Base-by-base conservation (phyloP, 176 grass and related monocot genomes). In the Oryza punctata region DNA sequence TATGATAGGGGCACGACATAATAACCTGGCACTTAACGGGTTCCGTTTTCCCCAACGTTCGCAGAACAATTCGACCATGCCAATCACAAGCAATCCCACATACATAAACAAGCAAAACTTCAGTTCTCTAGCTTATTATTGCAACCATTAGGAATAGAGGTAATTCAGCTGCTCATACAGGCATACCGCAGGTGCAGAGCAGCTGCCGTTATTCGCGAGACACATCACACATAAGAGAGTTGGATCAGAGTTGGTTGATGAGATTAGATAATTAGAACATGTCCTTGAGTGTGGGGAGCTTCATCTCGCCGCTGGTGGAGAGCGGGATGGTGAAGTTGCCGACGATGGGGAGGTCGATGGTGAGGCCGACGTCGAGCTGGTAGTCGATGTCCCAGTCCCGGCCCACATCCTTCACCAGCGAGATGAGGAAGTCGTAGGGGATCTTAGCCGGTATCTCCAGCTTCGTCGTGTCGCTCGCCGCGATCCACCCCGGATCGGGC, bases 311-410 rank as follows among this genome's bases (percentile, higher is more conserved):
- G 45, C 37, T 47, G 74, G 78, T 84, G 1, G 78, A 59, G 14
- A 97, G 90, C 3, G 95, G 95, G 80, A 97, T 93, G 78, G 95
- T 97, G 88, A 97, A 69, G 81, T 93, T 91, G 0, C 95, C 95
- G 54, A 93, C 5, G 43, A 94, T 33, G 12, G 92, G 92, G 10
- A 94, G 86, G 63, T 94, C 95, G 27, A 97, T 40, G 59, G 88
- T 97, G 78, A 94, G 84, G 0, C 86, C 82, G 3, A 97, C 95
- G 1, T 61, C 12, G 24, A 97, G 78, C 41, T 73, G 61, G 71
- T 97, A 97, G 71, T 97, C 92, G 40, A 97, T 86, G 84, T 97
- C 95, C 95, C 92, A 94, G 77, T 97, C 95, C 25, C 84, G 57
- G 2, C 88, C 90, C 2, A 91, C 57, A 46, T 97, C 95, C 83